Evolutionary conservation across 768 basidiomycete species (phyloP), one percentile per base, ranked within the genome.

Genomic region (Hygrocybe coccinea): DNA sequence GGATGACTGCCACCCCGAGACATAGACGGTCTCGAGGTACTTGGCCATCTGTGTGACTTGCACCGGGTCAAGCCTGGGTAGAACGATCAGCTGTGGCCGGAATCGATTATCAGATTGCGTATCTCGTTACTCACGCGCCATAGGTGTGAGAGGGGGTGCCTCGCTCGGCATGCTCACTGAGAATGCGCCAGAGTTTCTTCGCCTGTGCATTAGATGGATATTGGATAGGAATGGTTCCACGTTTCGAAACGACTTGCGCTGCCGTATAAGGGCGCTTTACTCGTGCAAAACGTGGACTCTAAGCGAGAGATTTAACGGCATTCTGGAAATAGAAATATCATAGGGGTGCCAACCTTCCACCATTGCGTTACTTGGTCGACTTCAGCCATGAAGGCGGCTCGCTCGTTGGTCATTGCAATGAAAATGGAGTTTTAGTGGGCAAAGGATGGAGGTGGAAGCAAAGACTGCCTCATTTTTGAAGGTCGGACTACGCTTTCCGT

Each of bases 21-120:
- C 91, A 67, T 99, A 99, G 63, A 99, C 90, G 2, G 95, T 97
- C 74, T 98, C 97, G 62, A 98, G 87, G 71, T 97, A 91, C 69
- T 90, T 91, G 22, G 95, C 95, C 97, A 99, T 99, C 73, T 99
- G 97, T 0, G 95, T 97, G 48, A 97, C 82, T 72, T 99, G 97
- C 5, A 99, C 93, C 0, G 95, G 91, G 70, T 99, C 97, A 60
- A 99, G 86, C 19, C 95, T 97, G 62, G n/a, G 52, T 5, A n/a
- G 51, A 29, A 53, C 44, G 36, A 54, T 21, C 33, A 39, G 47
- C 55, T 29, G 11, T 34, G 45, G 9, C 34, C 10, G 29, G 19
- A 17, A 50, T 22, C 11, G 36, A 29, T 41, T 36, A 48, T 10
- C 41, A 15, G n/a, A 24, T n/a, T 9, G 34, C 10, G 6, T 15